Evolutionary conservation across 371 early-diverging fungal species (phyloP).

Genomic region (Mucor piriformis): DNA sequence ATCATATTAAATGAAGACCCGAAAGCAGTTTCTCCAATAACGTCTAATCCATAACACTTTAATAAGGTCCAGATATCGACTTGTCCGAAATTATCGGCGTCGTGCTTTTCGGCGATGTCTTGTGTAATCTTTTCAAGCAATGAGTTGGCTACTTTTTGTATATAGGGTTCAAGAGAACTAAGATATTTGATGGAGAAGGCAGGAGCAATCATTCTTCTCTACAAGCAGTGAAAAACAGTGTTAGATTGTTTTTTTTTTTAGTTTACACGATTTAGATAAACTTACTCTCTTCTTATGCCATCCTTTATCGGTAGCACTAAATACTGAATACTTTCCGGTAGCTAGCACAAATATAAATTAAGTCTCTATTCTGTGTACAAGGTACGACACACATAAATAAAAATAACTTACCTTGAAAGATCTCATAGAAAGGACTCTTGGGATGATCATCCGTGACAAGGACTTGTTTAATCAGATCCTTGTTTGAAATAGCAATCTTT

Average conservation of each 20-base stretch:
- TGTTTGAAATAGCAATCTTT: conserved; percentile 14
- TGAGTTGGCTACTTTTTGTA: conserved; percentile 18
- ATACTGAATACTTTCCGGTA: conserved; percentile 18
- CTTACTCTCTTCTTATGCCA: conserved; percentile 43
- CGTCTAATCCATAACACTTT: conserved; percentile 46
- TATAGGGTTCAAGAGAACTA: conserved; percentile 40
- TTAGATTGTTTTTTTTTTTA: not conserved
- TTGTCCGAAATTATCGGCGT: conserved; percentile 4
- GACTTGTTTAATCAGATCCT: conserved; percentile 23
- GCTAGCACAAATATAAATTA: conserved; percentile 4
- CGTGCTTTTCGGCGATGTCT: conserved; percentile 10
- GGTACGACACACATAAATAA: not conserved
- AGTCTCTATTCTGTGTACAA: not conserved
- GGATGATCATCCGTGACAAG: conserved; percentile 21
- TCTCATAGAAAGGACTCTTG: conserved; percentile 17
- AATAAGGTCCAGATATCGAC: conserved; percentile 41
- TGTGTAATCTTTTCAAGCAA: conserved; percentile 26
- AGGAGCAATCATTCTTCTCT: conserved; percentile 48
- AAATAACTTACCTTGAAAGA: conserved; percentile 19
- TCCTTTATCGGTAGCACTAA: conserved; percentile 27
- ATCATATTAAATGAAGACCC: conserved; percentile 53
- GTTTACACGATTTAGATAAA: not conserved
- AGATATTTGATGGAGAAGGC: conserved; percentile 50
- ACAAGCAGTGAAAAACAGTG: not conserved
- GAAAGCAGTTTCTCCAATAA: conserved; percentile 57